Base-by-base conservation (phyloP, 805 yeast genomes). In the Trichomonascus vanleenenianus region DNA sequence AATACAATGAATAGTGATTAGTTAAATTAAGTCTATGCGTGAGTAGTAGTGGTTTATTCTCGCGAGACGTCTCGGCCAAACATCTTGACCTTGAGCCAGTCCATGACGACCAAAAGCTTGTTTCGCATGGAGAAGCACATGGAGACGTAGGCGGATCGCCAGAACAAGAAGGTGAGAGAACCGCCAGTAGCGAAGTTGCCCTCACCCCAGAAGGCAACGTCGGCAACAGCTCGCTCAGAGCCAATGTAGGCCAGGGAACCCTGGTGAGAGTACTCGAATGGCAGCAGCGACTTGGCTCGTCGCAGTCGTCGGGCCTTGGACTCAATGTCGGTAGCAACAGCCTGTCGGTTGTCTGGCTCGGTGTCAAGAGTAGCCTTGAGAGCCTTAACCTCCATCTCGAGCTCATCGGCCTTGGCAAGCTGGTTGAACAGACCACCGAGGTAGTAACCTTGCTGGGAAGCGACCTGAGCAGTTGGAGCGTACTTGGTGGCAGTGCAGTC, bases 401-500 rank as follows among this genome's bases (percentile, higher is more conserved):
- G 60, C 32, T 64, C 57, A 42, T 61, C 53, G 30, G 66, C 59
- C 43, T 57, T 52, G 41, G 71, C 72, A 32, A 66, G 51, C 56
- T 74, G 81, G 62, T 76, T 75, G 65, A 89, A 83, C 54, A 80
- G 78, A 30, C 72, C 69, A 46, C 89, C 93, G 55, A 89, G 75
- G 68, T 77, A 89, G 47, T 74, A 72, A 64, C 96, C 97, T 68
- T 89, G 86, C 73, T 89, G 97, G 69, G 87, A 80, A 36, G 97
- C 97, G 46, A 88, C 97, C 74, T 89, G 97, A 20, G 97, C 97
- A 51, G 97, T 89, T 56, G 97, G 97, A 37, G 96, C 93, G 56
- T 79, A 80, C 63, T 85, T 85, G 52, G 93, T 85, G 50, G 77
- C 73, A 33, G 97, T 85, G 71, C 97, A 89, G 71, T 89, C 97